These are phyloP conservation scores for Pythium phragmiticola DNA, from an alignment of 352 stramenopile genomes.

Conservation along the genomic window DNA sequence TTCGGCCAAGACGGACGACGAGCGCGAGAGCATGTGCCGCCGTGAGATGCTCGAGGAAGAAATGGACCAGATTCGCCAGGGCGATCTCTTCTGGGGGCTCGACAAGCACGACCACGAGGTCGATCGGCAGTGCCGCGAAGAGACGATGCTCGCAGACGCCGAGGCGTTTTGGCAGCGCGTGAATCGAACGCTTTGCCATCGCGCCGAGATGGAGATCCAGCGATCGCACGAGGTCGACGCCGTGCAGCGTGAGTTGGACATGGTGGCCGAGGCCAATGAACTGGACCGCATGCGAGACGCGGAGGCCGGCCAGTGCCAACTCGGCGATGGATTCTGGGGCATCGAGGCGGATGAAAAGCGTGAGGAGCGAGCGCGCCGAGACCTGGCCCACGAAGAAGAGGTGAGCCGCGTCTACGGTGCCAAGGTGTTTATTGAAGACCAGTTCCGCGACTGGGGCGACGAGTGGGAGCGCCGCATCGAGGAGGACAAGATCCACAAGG, in stretches of 20 bases:
- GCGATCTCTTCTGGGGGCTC: conserved; percentile 56
- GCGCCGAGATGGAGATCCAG: conserved; percentile 25
- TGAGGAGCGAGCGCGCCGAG: conserved; percentile 31
- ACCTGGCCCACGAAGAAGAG: conserved; percentile 40
- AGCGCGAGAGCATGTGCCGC: conserved; percentile 36
- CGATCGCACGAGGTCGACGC: conserved; percentile 26
- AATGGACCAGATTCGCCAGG: conserved; percentile 40
- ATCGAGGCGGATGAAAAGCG: conserved; percentile 53
- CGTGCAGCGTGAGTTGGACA: conserved; percentile 26
- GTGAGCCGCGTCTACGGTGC: conserved; percentile 37
- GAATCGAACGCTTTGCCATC: conserved; percentile 28
- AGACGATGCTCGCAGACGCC: conserved; percentile 40
- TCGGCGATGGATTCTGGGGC: conserved; percentile 59
- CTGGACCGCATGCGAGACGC: conserved; percentile 34
- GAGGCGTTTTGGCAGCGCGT: conserved; percentile 47
- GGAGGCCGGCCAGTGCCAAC: conserved; percentile 42
- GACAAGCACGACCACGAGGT: conserved; percentile 46
- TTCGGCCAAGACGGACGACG: conserved; percentile 30
- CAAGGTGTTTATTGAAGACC: conserved; percentile 29
- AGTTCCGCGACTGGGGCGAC: conserved; percentile 33
- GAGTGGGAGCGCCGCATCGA: conserved; percentile 27
- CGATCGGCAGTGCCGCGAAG: conserved; percentile 36
- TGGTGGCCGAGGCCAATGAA: conserved; percentile 31
- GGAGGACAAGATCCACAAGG: conserved; percentile 22
- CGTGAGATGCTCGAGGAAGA: conserved; percentile 61